These are phyloP conservation scores for Pythium scleroteichum DNA, from an alignment of 352 stramenopile species.

Conservation along the genomic window DNA sequence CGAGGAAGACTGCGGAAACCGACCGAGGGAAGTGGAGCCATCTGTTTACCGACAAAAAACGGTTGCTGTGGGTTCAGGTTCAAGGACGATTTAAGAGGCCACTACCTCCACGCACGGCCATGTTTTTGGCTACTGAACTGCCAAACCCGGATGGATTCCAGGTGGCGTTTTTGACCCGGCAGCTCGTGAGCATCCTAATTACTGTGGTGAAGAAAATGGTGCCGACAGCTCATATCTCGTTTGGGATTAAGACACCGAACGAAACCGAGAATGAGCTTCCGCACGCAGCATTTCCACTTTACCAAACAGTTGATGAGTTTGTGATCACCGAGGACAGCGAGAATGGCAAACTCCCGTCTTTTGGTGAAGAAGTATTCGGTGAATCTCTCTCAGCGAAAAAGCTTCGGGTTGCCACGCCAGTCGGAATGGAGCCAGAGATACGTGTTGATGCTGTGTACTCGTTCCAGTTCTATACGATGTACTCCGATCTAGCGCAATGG, in stretches of 20 bases:
- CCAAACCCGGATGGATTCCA: slow-evolving; percentile 25
- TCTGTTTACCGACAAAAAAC: slow-evolving; percentile 40
- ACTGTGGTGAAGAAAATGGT: slow-evolving; percentile 40
- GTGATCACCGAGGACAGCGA: slow-evolving; percentile 30
- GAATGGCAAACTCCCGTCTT: slow-evolving; percentile 1
- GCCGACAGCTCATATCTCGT: slow-evolving; percentile 39
- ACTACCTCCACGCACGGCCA: slow-evolving; percentile 26
- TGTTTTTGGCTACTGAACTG: slow-evolving; percentile 60
- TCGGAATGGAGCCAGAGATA: slow-evolving; percentile 32
- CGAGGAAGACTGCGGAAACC: neutral
- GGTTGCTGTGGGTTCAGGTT: slow-evolving; percentile 54
- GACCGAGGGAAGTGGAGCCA: slow-evolving; percentile 28
- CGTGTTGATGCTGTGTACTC: slow-evolving; percentile 49
- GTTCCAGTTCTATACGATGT: slow-evolving; percentile 60
- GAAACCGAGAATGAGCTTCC: slow-evolving; percentile 33
- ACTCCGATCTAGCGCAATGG: slow-evolving; percentile 47
- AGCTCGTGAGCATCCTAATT: slow-evolving; percentile 41
- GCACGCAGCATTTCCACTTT: slow-evolving; percentile 55
- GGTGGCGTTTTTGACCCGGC: slow-evolving; percentile 37
- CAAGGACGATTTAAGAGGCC: slow-evolving; percentile 61
- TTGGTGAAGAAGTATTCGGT: slow-evolving; percentile 40
- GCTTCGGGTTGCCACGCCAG: slow-evolving; percentile 19
- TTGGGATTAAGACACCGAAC: slow-evolving; percentile 22
- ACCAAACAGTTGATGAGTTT: slow-evolving; percentile 49
- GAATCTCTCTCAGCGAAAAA: slow-evolving; percentile 34